Conservation (phyloP, 2,329 filamentous ascomycete genomes). For the Arachnomyces sp. region DNA sequence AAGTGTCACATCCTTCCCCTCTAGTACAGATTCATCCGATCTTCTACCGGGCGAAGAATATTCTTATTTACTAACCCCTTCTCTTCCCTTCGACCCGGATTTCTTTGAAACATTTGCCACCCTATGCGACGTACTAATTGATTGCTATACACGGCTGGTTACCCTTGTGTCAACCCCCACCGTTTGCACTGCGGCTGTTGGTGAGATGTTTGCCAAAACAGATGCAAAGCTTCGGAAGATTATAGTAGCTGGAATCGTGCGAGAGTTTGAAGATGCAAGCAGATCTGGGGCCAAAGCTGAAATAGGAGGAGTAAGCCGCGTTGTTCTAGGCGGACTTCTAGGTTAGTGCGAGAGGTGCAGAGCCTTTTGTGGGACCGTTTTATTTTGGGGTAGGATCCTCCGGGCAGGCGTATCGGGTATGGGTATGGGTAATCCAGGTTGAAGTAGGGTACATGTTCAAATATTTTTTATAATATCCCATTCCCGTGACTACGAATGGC, state of each 20-base stretch:
- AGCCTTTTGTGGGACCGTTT: too few relatives aligned
- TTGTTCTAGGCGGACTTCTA: constrained; percentile 82
- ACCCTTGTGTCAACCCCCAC: constrained; percentile 65
- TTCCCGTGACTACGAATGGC: too few relatives aligned
- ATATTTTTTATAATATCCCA: too few relatives aligned
- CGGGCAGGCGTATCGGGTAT: too few relatives aligned
- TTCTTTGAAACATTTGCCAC: constrained; percentile 96
- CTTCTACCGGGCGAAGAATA: constrained; percentile 79
- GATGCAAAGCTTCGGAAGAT: constrained; percentile 81
- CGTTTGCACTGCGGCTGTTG: constrained; percentile 60
- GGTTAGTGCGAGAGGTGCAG: constrained; percentile 17
- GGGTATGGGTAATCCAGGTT: too few relatives aligned
- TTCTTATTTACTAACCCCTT: constrained; percentile 78
- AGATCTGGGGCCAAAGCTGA: constrained; percentile 68
- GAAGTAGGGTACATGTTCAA: too few relatives aligned
- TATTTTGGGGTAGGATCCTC: too few relatives aligned
- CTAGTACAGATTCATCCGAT: constrained; percentile 47
- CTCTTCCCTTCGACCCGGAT: constrained; percentile 89
- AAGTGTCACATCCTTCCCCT: constrained; percentile 32
- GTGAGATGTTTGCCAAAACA: constrained; percentile 82
- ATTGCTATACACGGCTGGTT: constrained; percentile 76
- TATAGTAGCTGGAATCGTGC: constrained; percentile 74
- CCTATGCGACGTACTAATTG: constrained; percentile 88
- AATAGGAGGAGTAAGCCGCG: constrained; percentile 74
- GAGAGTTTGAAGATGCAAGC: constrained; percentile 88